Evolutionary conservation across 2,329 filamentous ascomycete species (phyloP).

Genomic region (Rhytidhysteron rufulum): DNA sequence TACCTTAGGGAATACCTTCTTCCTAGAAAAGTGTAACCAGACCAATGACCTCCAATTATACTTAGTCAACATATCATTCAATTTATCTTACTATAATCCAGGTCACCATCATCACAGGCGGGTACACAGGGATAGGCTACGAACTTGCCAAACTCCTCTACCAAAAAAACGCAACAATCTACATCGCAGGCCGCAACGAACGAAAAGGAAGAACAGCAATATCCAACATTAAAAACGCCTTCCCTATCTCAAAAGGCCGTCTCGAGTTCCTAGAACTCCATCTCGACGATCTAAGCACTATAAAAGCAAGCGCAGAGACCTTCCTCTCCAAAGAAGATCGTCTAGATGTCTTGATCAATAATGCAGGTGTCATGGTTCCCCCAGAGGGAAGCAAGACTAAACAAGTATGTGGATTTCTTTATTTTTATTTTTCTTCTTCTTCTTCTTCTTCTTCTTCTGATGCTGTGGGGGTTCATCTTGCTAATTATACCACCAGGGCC

Average conservation of each 20-base stretch:
- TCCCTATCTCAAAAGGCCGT: constrained; percentile 25
- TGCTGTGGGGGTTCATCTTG: neutral
- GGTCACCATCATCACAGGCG: constrained; percentile 50
- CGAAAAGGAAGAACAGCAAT: constrained; percentile 47
- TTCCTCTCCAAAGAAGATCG: constrained; percentile 32
- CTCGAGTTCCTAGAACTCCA: constrained; percentile 18
- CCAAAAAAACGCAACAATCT: constrained; percentile 49
- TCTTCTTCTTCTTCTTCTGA: too few species aligned
- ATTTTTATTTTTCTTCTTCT: too few species aligned
- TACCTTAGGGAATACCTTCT: too few species aligned
- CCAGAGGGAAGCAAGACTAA: constrained; percentile 10
- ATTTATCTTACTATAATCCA: too few species aligned
- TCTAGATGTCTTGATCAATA: constrained; percentile 34
- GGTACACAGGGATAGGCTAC: constrained; percentile 44
- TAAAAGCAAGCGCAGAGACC: constrained; percentile 29
- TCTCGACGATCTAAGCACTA: constrained; percentile 36
- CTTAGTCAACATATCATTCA: too few species aligned
- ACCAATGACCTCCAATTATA: too few species aligned
- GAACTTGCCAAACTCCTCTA: constrained; percentile 52
- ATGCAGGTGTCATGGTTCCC: constrained; percentile 18
- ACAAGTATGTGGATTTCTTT: constrained; percentile 2
- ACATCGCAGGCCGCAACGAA: constrained; percentile 46
- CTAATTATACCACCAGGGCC: constrained; percentile 16
- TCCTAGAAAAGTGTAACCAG: neutral
- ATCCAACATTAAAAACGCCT: constrained; percentile 33